Evolutionary conservation across 2,329 filamentous ascomycete genomes (phyloP).

Genomic region (Colletotrichum sp.): DNA sequence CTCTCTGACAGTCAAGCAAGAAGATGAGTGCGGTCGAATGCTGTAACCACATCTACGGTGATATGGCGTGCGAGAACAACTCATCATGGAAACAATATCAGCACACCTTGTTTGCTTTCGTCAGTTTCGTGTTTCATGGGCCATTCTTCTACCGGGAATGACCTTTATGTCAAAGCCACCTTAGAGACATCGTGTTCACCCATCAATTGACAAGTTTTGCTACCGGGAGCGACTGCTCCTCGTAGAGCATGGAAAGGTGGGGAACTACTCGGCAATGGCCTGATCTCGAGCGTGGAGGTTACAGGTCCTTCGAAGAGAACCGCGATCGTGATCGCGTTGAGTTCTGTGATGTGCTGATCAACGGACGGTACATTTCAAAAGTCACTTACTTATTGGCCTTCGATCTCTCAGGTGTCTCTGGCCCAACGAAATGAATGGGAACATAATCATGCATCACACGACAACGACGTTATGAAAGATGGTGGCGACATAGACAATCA

Average conservation of each 20-base stretch:
- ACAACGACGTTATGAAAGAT: background rate
- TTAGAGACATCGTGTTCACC: background rate
- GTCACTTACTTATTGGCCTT: too few relatives aligned
- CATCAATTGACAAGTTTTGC: background rate
- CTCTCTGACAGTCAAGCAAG: background rate
- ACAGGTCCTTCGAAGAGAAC: too few relatives aligned
- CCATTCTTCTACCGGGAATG: background rate
- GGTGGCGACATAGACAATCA: background rate
- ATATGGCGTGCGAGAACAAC: too few relatives aligned
- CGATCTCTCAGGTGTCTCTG: too few relatives aligned
- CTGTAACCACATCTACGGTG: background rate
- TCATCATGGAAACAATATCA: background rate
- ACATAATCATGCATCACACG: background rate
- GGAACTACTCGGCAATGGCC: too few relatives aligned
- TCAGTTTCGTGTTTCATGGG: background rate
- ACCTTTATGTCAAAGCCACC: background rate
- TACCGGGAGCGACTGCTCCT: background rate
- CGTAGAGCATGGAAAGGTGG: too few relatives aligned
- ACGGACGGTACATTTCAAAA: too few relatives aligned
- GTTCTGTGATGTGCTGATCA: too few relatives aligned
- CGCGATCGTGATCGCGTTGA: too few relatives aligned
- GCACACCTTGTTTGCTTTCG: background rate
- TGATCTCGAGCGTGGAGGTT: too few relatives aligned
- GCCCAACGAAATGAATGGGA: too few relatives aligned
- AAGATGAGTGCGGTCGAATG: background rate